Conservation (phyloP, 495 filamentous ascomycete species). For the Aspergillus bridgeri region DNA sequence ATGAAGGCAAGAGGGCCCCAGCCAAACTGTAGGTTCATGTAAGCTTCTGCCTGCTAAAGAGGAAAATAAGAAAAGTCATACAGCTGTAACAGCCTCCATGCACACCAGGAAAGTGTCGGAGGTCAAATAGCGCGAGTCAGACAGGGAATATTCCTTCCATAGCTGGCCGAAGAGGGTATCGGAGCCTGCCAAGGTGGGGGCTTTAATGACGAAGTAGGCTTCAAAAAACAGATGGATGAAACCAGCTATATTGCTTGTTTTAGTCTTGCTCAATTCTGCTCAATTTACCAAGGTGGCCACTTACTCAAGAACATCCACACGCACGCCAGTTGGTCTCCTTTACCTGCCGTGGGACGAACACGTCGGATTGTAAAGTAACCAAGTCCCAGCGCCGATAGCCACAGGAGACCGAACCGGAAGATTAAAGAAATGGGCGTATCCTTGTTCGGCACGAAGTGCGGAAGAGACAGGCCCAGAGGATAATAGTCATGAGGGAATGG, state of each 20-base stretch:
- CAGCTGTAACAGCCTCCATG: constrained; percentile 72
- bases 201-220: constrained; percentile 64
- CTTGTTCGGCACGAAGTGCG: not conserved
- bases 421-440: constrained; percentile 7
- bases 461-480: not conserved
- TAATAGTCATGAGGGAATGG: constrained; percentile 1
- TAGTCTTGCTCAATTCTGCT: not conserved
- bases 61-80: no score
- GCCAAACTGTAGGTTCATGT: not conserved
- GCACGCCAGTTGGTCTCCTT: constrained; percentile 7
- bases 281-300: not conserved
- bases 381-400: not conserved
- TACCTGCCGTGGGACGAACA: constrained; percentile 7
- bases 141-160: constrained; percentile 78
- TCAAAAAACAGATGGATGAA: constrained; percentile 71
- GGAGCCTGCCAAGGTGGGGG: constrained; percentile 40
- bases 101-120: constrained; percentile 69
- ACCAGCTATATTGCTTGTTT: constrained; percentile 38
- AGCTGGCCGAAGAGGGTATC: constrained; percentile 63
- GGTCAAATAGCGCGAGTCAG: constrained; percentile 74
- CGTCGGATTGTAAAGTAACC: constrained; percentile 1
- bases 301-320: constrained; percentile 15
- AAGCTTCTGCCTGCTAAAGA: not conserved
- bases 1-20: constrained; percentile 72
- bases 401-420: constrained; percentile 7